Evolutionary conservation across 768 basidiomycete genomes (phyloP).

Genomic region (Thelephora aurantiotincta): DNA sequence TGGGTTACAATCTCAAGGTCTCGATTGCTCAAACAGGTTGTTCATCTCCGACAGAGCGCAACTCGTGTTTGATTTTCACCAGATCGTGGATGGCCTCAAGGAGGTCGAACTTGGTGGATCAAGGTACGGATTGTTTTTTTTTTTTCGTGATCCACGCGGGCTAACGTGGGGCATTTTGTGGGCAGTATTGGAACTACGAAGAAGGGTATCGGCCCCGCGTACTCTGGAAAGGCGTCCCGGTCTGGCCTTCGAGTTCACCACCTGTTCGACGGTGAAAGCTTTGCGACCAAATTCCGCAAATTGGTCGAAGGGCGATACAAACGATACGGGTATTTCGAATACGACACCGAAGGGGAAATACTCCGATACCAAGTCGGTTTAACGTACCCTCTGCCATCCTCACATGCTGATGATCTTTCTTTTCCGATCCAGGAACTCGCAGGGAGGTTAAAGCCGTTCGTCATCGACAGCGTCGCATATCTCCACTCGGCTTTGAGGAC

Average conservation of each 20-base stretch:
- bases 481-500: constrained; percentile 66
- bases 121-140: constrained; percentile 28
- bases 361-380: constrained; percentile 66
- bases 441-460: constrained; percentile 71
- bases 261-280: constrained; percentile 74
- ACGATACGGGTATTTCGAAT: constrained; percentile 94
- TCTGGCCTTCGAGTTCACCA: constrained; percentile 95
- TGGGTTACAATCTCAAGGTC: constrained; percentile 74
- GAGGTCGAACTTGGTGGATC: constrained; percentile 93
- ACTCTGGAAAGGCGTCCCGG: constrained; percentile 93
- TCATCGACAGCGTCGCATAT: constrained; percentile 78
- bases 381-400: not conserved
- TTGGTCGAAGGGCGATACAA: constrained; percentile 96
- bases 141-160: not conserved
- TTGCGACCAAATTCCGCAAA: constrained; percentile 86
- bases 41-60: constrained; percentile 95
- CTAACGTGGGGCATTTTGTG: not conserved
- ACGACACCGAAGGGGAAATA: constrained; percentile 97
- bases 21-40: constrained; percentile 71
- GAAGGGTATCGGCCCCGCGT: constrained; percentile 97
- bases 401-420: not conserved
- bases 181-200: constrained; percentile 91
- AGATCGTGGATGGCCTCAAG: constrained; percentile 97
- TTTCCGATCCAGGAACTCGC: constrained; percentile 54
- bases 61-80: constrained; percentile 98